These are phyloP conservation scores for bread wheat (Triticum aestivum) DNA, from an alignment of 176 grass and related monocot genomes.

Conservation along the genomic window IWGSC_CS_RefSeq_v2.1 NC_057811.1:422521907-422522406, in stretches of 20 bases:
- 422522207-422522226: background rate
- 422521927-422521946: background rate
- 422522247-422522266: slow-evolving; percentile 1
- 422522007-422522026: slow-evolving; percentile 13
- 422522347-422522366: slow-evolving; percentile 36
- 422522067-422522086: background rate
- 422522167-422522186: background rate
- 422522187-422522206: background rate
- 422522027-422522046: background rate
- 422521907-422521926: background rate
- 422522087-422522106: background rate
- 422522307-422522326: background rate
- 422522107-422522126: background rate
- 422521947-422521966: background rate
- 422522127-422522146: background rate
- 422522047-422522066: background rate
- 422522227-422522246: background rate
- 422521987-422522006: background rate
- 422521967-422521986: background rate
- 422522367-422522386: slow-evolving; percentile 8
- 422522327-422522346: background rate
- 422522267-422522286: background rate
- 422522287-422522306: background rate
- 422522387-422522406: background rate
- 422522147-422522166: background rate